These are phyloP conservation scores for Kregervanrija fluxuum DNA, from an alignment of 805 yeast genomes.

Conservation along the genomic window DNA sequence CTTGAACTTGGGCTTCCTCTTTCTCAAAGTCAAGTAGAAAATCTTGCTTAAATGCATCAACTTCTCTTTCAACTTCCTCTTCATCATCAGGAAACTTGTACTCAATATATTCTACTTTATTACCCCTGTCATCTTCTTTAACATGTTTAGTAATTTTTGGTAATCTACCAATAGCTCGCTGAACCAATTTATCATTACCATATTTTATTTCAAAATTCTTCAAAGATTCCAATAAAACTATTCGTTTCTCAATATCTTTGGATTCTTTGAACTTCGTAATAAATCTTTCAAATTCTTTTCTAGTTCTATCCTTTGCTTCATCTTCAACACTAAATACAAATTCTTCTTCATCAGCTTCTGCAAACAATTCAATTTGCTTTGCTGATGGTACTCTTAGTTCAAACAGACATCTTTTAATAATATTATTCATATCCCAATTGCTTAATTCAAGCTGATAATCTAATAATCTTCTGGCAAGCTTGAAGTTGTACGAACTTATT, in stretches of 20 bases:
- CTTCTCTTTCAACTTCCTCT: constrained; percentile 13
- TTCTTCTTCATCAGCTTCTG: constrained; percentile 1
- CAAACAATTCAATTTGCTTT: constrained; percentile 36
- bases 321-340: constrained; percentile 37
- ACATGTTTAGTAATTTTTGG: constrained; percentile 49
- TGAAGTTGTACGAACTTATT: constrained; percentile 4
- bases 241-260: constrained; percentile 36
- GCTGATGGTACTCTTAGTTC: constrained; percentile 60
- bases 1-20: constrained; percentile 6
- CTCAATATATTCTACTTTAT: constrained; percentile 49
- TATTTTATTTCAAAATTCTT: constrained; percentile 55
- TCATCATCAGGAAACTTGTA: constrained; percentile 65
- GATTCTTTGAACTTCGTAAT: constrained; percentile 34
- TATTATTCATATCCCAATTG: constrained; percentile 27
- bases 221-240: constrained; percentile 52
- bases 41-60: constrained; percentile 6
- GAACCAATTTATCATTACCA: constrained; percentile 40
- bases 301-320: constrained; percentile 35
- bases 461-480: constrained; percentile 1
- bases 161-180: constrained; percentile 34
- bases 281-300: constrained; percentile 53
- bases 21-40: constrained; percentile 8
- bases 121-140: constrained; percentile 32
- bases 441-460: constrained; percentile 2
- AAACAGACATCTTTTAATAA: constrained; percentile 66